Conservation (phyloP, 2,329 filamentous ascomycete genomes). For the Lecanicillium sp. region DNA sequence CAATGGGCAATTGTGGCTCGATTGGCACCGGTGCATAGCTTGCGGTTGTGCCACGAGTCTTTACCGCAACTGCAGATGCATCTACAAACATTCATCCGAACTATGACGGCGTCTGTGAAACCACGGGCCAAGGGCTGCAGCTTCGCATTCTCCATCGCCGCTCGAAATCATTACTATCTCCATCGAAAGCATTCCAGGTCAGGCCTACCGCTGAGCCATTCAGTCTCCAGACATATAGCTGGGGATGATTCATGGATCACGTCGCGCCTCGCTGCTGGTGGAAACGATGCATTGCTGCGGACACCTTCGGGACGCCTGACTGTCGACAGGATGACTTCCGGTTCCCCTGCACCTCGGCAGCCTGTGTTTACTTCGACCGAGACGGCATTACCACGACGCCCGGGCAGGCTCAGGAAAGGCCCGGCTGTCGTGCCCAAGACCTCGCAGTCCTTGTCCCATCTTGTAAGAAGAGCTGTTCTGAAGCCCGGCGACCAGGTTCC, state of each 20-base stretch:
- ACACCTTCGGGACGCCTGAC: not conserved
- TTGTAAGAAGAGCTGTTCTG: constrained; percentile 47
- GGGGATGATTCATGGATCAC: constrained; percentile 42
- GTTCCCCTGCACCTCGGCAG: constrained; percentile 16
- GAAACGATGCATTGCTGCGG: constrained; percentile 19
- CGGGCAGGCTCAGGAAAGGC: constrained; percentile 21
- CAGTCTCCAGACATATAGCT: constrained; percentile 37
- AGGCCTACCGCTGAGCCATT: constrained; percentile 37
- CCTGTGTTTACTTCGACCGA: not conserved
- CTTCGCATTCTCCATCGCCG: constrained; percentile 28
- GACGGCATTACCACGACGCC: not conserved
- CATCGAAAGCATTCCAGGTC: constrained; percentile 36
- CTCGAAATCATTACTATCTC: constrained; percentile 21
- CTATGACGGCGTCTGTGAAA: constrained; percentile 37
- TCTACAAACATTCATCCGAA: constrained; percentile 38
- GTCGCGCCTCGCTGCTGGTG: constrained; percentile 35
- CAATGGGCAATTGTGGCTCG: constrained; percentile 42
- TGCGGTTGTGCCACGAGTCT: constrained; percentile 43
- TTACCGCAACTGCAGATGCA: constrained; percentile 43
- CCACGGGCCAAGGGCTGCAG: constrained; percentile 30
- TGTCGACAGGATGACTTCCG: constrained; percentile 20
- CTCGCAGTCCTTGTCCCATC: constrained; percentile 48
- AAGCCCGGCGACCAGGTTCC: constrained; percentile 43
- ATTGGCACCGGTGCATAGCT: constrained; percentile 44
- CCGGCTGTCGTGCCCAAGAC: constrained; percentile 41